Percentiles rank a stretch among this genome's conserved stretches.
These are phyloP conservation scores for Jacaranda copaia DNA, from an alignment of 257 asterid genomes.

Conservation along the genomic window DNA sequence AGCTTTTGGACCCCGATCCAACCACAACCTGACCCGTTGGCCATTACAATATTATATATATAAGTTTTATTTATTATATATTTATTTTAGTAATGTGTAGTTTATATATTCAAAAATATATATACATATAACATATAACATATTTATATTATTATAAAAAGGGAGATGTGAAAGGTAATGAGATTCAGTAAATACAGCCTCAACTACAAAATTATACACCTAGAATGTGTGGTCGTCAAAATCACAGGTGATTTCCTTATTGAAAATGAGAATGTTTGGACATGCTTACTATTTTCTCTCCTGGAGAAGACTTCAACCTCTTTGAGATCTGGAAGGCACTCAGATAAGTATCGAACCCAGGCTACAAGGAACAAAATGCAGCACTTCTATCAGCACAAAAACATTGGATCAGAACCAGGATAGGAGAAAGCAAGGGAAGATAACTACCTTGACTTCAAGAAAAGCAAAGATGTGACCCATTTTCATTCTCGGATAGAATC, in stretches of 20 bases:
- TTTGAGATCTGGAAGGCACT: conserved; percentile 77
- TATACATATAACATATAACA: too few relatives aligned
- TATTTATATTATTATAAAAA: neutral
- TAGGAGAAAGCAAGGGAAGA: conserved; percentile 32
- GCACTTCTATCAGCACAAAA: conserved; percentile 36
- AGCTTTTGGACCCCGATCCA: too few relatives aligned
- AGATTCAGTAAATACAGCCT: conserved; percentile 21
- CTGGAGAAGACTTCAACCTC: conserved; percentile 52
- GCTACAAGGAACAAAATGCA: conserved; percentile 55
- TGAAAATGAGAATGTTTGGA: conserved; percentile 35
- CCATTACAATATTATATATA: too few relatives aligned
- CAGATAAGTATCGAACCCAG: conserved; percentile 84
- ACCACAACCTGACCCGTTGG: too few relatives aligned
- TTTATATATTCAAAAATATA: too few relatives aligned
- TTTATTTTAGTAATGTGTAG: too few relatives aligned
- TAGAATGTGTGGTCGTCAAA: conserved; percentile 10
- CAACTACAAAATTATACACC: conserved; percentile 16
- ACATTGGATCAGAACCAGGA: conserved; percentile 30
- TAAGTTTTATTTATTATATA: too few relatives aligned
- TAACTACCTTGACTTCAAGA: conserved; percentile 74
- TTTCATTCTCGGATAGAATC: conserved; percentile 82
- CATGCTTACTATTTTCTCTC: conserved; percentile 71
- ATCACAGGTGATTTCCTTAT: conserved; percentile 24
- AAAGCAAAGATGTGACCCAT: conserved; percentile 70
- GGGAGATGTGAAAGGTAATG: neutral